Conservation (phyloP, 2,329 filamentous ascomycete genomes). For the Hypocrella siamensis region DNA sequence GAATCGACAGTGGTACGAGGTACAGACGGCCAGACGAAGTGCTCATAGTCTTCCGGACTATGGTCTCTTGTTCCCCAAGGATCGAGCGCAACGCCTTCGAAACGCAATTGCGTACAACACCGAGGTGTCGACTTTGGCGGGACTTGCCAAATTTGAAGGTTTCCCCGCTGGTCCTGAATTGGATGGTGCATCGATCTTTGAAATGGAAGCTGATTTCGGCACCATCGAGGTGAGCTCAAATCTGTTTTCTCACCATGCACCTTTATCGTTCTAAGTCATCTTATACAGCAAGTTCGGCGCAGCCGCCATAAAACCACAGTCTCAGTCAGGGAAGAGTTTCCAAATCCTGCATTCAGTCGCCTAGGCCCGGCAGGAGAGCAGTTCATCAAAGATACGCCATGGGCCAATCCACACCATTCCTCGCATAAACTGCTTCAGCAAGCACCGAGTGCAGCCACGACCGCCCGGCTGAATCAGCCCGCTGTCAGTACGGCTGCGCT, state of each 20-base stretch:
- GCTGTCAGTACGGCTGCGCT: slow-evolving; percentile 2
- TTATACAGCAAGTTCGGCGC: slow-evolving; percentile 16
- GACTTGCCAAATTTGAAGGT: slow-evolving; percentile 85
- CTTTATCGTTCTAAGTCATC: slow-evolving; percentile 4
- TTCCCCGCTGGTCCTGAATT: slow-evolving; percentile 92
- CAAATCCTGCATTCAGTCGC: slow-evolving; percentile 29
- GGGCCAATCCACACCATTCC: slow-evolving; percentile 83
- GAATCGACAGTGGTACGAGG: slow-evolving; percentile 81
- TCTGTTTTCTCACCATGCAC: not conserved
- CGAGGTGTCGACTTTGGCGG: slow-evolving; percentile 81
- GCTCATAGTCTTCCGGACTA: slow-evolving; percentile 71
- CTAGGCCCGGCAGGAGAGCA: slow-evolving; percentile 62
- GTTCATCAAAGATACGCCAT: slow-evolving; percentile 77
- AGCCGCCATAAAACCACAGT: slow-evolving; percentile 21
- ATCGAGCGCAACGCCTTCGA: slow-evolving; percentile 59
- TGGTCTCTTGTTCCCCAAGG: slow-evolving; percentile 64
- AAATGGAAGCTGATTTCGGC: slow-evolving; percentile 75
- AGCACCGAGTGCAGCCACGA: slow-evolving; percentile 11
- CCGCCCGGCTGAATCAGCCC: slow-evolving; percentile 5
- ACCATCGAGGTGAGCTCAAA: slow-evolving; percentile 57
- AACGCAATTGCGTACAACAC: slow-evolving; percentile 88
- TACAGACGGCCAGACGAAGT: slow-evolving; percentile 75
- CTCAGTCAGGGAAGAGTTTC: slow-evolving; percentile 30
- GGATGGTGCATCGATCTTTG: slow-evolving; percentile 50
- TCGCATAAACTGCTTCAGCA: slow-evolving; percentile 36